phyloP scores from a whole-genome alignment of 352 stramenopile species.

The Phytophthora cajani region DNA sequence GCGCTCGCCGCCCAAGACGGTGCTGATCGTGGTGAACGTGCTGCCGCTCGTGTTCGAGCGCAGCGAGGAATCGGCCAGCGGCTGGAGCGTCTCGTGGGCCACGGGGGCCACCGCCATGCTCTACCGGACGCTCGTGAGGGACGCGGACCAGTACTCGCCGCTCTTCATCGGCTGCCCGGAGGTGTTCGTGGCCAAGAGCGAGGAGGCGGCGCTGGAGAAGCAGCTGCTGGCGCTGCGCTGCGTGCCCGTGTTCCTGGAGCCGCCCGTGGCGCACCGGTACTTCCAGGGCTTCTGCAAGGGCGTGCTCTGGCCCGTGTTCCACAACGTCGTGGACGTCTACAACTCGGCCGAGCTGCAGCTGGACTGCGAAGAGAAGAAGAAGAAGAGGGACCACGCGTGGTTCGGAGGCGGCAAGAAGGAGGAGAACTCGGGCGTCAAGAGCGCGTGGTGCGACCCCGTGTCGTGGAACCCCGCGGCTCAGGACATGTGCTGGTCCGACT shows the following conservation, averaged over 20 bases:
- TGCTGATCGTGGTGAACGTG: constrained; percentile 85
- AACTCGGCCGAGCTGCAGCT: constrained; percentile 76
- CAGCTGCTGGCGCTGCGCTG: constrained; percentile 91
- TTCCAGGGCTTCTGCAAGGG: constrained; percentile 97
- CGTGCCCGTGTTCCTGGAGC: constrained; percentile 95
- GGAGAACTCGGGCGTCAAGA: constrained; percentile 15
- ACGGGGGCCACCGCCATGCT: constrained; percentile 78
- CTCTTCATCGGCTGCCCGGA: constrained; percentile 81
- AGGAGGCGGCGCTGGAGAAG: constrained; percentile 74
- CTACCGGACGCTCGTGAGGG: constrained; percentile 73
- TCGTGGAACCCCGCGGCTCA: constrained; percentile 85
- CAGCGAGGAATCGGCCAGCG: constrained; percentile 40
- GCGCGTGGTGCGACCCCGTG: constrained; percentile 61
- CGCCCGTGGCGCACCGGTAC: constrained; percentile 81
- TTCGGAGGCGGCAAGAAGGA: constrained; percentile 22
- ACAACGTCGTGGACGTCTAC: constrained; percentile 98
- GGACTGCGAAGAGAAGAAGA: constrained; percentile 42
- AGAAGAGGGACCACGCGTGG: constrained; percentile 4
- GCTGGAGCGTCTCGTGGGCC: constrained; percentile 75
- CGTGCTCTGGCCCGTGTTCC: constrained; percentile 97
- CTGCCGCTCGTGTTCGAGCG: constrained; percentile 77
- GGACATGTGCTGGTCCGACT: constrained; percentile 80
- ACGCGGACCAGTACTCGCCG: constrained; percentile 57
- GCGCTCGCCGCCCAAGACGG: constrained; percentile 45
- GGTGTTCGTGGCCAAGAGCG: constrained; percentile 66